Evolutionary conservation across 2,329 filamentous ascomycete species (phyloP).

Genomic region (Alternaria incomplexa): DNA sequence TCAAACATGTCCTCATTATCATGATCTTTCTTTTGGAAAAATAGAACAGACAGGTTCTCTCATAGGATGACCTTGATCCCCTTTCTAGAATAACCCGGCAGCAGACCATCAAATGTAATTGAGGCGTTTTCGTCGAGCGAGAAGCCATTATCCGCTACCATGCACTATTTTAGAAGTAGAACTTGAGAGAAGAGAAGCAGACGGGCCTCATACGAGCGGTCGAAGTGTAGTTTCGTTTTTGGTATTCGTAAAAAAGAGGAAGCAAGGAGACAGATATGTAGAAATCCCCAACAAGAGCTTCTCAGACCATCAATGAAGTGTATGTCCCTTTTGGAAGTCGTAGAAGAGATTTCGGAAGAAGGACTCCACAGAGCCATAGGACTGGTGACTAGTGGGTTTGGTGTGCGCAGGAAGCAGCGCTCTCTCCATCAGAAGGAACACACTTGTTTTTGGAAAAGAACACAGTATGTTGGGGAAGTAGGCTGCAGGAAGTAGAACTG

Average conservation of each 20-base stretch:
- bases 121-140: not conserved
- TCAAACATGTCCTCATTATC: too few relatives aligned
- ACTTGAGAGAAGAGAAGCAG: not conserved
- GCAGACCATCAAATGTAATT: fast-evolving
- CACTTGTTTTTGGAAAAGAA: not conserved
- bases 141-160: not conserved
- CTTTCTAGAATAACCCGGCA: too few relatives aligned
- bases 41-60: too few relatives aligned
- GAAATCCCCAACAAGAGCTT: fast-evolving
- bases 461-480: not conserved
- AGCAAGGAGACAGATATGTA: not conserved
- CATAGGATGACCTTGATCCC: too few relatives aligned
- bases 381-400: too few relatives aligned
- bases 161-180: not conserved
- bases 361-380: not conserved
- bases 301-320: not conserved
- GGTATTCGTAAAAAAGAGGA: too few relatives aligned
- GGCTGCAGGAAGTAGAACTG: not conserved
- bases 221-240: fast-evolving
- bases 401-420: too few relatives aligned
- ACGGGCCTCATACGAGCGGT: not conserved
- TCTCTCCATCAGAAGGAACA: too few relatives aligned
- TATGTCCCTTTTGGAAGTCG: not conserved
- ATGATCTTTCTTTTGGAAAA: too few relatives aligned
- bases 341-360: not conserved